A percentile compares a stretch with the other conserved stretches of the same genome.
phyloP scores from a whole-genome alignment of 129 eudicot species.

The Flaveria ramosissima region DNA sequence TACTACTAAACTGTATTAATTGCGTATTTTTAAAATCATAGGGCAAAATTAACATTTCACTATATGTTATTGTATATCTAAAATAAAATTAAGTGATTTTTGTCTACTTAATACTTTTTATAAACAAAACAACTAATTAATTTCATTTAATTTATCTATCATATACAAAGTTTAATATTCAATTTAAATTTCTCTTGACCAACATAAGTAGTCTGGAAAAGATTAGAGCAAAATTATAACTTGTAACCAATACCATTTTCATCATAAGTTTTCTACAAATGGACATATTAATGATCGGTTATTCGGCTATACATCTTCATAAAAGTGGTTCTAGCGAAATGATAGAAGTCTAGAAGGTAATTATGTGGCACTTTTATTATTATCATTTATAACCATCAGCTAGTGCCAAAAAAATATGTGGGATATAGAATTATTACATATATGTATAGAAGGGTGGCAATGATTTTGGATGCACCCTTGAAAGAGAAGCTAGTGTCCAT shows the following conservation, averaged over 20 bases:
- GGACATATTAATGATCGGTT: neutral
- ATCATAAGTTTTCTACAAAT: neutral
- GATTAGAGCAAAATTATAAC: neutral
- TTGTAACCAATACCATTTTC: neutral
- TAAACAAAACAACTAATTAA: too few species aligned
- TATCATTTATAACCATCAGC: slow-evolving; percentile 12
- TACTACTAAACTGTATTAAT: too few species aligned
- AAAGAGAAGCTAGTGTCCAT: slow-evolving; percentile 24
- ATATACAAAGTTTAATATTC: neutral
- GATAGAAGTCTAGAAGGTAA: slow-evolving; percentile 26
- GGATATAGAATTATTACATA: slow-evolving; percentile 9
- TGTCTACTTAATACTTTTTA: too few species aligned
- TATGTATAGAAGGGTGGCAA: slow-evolving; percentile 27
- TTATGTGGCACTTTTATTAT: slow-evolving; percentile 20
- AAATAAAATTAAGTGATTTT: too few species aligned
- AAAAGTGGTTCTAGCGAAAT: slow-evolving; percentile 12
- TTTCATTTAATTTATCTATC: too few species aligned
- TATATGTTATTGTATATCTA: too few species aligned
- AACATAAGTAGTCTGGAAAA: neutral
- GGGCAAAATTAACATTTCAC: too few species aligned
- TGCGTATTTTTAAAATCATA: too few species aligned
- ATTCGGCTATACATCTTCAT: neutral
- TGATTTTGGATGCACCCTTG: slow-evolving; percentile 30
- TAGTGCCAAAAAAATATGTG: slow-evolving; percentile 9
- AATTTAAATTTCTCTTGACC: neutral